Base-by-base conservation (phyloP, 805 yeast genomes). In the Kregervanrija pseudodelftensis region DNA sequence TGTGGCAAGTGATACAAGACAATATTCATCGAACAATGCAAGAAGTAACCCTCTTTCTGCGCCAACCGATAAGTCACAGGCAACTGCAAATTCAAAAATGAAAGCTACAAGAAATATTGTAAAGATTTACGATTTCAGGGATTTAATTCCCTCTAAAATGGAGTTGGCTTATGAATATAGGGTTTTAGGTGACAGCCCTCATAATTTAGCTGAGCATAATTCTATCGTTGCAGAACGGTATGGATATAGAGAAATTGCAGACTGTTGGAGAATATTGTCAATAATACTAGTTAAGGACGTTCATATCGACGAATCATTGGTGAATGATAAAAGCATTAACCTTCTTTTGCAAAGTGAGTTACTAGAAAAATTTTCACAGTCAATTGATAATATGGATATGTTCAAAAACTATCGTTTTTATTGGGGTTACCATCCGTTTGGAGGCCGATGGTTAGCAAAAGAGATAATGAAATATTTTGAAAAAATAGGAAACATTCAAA, bases 401-500 rank as follows among this genome's bases (percentile, higher is more conserved):
- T 41, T 49, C 8, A 49, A 46, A 7, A 53, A 52, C 44, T 55
- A 50, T 41, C 46, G 63, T 16, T 76, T 77, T 48, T 76, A 73
- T 46, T 90, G 96, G 96, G 91, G 91, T 0, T 64, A 74, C 4
- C 95, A 86, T 59, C 90, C 89, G 0, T 76, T 82, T 59, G 95
- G 95, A 1, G 72, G 79, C 35, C 53, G 70, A 11, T 77, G 87
- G 85, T 65, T 87, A 16, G 70, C 87, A 0, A 70, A 70, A 22
- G 76, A 78, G 47, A 67, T 88, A 35, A 69, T 90, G 56, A 57
- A 60, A 1, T 81, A 82, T 53, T 88, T 81, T 57, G 93, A 82
- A 53, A 64, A 55, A 32, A 57, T 69, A 36, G 79, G 81, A 1
- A 83, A 91, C 55, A 64, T 87, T 28, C 97, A 91, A 60, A 87